Percentiles rank a stretch among this genome's conserved stretches.
Evolutionary conservation across 345 rosid species (phyloP).

Genomic region (Aurinia saxatilis): DNA sequence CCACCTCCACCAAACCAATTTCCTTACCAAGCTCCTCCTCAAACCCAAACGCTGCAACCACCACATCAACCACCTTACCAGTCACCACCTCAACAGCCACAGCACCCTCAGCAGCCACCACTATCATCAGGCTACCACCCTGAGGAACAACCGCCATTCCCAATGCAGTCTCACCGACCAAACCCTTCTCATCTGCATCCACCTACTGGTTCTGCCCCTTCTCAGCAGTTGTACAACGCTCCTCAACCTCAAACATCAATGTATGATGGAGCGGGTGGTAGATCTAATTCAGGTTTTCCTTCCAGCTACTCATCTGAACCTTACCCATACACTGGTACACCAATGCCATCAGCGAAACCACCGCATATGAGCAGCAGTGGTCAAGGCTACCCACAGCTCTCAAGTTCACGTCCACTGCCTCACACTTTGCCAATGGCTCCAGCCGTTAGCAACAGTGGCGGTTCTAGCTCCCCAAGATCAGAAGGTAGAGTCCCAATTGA

Average conservation of each 20-base stretch:
- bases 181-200: constrained; percentile 37
- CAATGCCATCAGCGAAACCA: constrained; percentile 31
- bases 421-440: constrained; percentile 61
- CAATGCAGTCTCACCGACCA: constrained; percentile 50
- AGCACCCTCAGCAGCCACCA: constrained; percentile 47
- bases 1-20: constrained; percentile 42
- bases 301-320: constrained; percentile 44
- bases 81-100: constrained; percentile 40
- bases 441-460: constrained; percentile 28
- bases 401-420: constrained; percentile 55
- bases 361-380: constrained; percentile 24
- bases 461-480: constrained; percentile 45
- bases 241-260: constrained; percentile 38
- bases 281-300: constrained; percentile 45
- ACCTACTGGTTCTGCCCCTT: constrained; percentile 34
- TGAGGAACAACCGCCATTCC: constrained; percentile 35
- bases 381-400: constrained; percentile 63
- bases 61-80: constrained; percentile 46
- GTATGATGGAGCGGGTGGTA: constrained; percentile 47
- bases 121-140: constrained; percentile 46
- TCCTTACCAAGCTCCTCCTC: constrained; percentile 56
- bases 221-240: constrained; percentile 45
- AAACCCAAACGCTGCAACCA: constrained; percentile 42
- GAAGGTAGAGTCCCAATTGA: constrained; percentile 78
- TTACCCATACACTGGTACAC: constrained; percentile 42